Evolutionary conservation across 73 alveolate genomes (phyloP), one percentile per base, ranked within the genome.

Genomic region (Strombidium stylifer): DNA sequence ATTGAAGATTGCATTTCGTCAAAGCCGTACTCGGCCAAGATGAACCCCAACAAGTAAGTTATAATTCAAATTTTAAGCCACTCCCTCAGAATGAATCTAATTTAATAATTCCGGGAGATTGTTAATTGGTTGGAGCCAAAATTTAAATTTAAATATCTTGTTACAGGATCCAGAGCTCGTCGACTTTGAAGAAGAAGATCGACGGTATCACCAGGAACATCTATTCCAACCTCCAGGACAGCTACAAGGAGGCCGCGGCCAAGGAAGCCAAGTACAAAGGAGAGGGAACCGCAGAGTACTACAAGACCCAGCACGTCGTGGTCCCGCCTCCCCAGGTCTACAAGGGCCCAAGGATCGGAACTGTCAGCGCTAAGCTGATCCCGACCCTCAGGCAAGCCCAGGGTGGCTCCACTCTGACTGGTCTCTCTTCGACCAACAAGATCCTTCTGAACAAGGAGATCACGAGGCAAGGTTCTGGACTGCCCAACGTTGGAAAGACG

Each of bases 21-120:
- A 2, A 16, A 69, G 21, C 81, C 81, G 6, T 67, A 26, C 69
- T 67, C 81, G 18, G 81, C 81, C 48, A 67, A 53, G 49, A 67
- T 67, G 81, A 53, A 67, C 54, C n/a, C 70, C 34, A 32, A 67
- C 20, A 67, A 67, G 81, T 67, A 67, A 3, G 14, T n/a, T n/a
- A n/a, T n/a, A n/a, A n/a, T n/a, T n/a, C n/a, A n/a, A n/a, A n/a
- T n/a, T n/a, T n/a, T n/a, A n/a, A n/a, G n/a, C n/a, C n/a, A n/a
- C n/a, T n/a, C n/a, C n/a, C n/a, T n/a, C n/a, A n/a, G n/a, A n/a
- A n/a, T n/a, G n/a, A n/a, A n/a, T n/a, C n/a, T n/a, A n/a, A n/a
- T n/a, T n/a, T n/a, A n/a, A n/a, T n/a, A n/a, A n/a, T n/a, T n/a
- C n/a, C n/a, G n/a, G n/a, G n/a, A n/a, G n/a, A n/a, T n/a, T n/a